These are phyloP conservation scores for Gautieria morchelliformis DNA, from an alignment of 768 basidiomycete genomes.

Conservation along the genomic window DNA sequence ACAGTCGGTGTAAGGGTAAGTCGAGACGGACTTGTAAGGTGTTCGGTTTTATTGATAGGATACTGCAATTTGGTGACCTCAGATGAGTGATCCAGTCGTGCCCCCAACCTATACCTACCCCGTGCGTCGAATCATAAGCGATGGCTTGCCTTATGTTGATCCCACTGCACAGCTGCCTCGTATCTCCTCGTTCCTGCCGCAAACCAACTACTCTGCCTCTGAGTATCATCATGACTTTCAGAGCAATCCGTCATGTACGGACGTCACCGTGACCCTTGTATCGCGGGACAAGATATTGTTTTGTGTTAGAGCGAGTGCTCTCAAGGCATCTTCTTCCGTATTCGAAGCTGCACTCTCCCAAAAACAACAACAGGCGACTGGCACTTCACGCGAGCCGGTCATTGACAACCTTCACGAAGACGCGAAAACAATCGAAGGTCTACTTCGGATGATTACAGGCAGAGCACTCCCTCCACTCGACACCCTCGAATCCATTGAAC, in stretches of 20 bases:
- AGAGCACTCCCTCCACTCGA: constrained; percentile 38
- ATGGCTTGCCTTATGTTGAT: too few species aligned
- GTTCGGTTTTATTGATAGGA: too few species aligned
- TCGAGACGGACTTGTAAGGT: too few species aligned
- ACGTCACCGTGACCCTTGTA: neutral
- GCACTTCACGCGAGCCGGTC: neutral
- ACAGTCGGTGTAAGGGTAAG: too few species aligned
- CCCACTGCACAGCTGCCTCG: too few species aligned
- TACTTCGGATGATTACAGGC: constrained; percentile 55
- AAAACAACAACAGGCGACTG: neutral
- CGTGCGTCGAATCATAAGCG: too few species aligned
- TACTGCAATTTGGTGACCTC: too few species aligned
- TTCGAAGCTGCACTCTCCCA: neutral
- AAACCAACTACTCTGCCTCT: neutral
- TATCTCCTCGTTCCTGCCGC: too few species aligned
- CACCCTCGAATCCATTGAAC: constrained; percentile 45
- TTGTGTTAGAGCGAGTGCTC: neutral
- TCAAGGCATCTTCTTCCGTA: neutral
- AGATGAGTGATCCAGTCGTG: too few species aligned
- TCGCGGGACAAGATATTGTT: neutral
- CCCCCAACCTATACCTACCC: too few species aligned
- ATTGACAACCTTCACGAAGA: constrained; percentile 40
- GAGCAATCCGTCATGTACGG: neutral
- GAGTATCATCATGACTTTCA: neutral
- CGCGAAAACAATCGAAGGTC: constrained; percentile 38